Percentiles rank a stretch among this genome's conserved stretches.
phyloP scores from a whole-genome alignment of 805 yeast species.

The Cyberlindnera nakhonratchasimensis region DNA sequence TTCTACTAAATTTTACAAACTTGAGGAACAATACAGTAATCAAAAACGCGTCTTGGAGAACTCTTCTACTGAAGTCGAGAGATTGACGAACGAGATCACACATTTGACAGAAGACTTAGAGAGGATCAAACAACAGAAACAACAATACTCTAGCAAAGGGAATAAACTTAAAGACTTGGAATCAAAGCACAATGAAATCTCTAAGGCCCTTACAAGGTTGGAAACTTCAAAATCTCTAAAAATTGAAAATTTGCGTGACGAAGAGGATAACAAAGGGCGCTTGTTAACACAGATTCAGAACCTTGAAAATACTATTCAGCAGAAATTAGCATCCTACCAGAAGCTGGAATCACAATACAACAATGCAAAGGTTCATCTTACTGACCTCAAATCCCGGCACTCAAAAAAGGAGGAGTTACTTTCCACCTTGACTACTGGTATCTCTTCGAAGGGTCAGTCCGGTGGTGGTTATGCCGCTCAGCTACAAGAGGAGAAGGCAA shows the following conservation, averaged over 20 bases:
- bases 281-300: conserved; percentile 34
- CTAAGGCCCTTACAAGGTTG: conserved; percentile 65
- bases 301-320: conserved; percentile 32
- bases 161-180: conserved; percentile 60
- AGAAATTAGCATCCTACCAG: conserved; percentile 37
- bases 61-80: conserved; percentile 42
- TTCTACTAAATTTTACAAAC: conserved; percentile 39
- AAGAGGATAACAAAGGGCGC: conserved; percentile 34
- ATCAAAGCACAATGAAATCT: conserved; percentile 46
- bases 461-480: conserved; percentile 79
- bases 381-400: conserved; percentile 42
- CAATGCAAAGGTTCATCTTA: conserved; percentile 41
- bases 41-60: conserved; percentile 39
- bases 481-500: conserved; percentile 57
- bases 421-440: conserved; percentile 81
- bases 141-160: conserved; percentile 56
- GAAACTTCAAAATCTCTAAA: conserved; percentile 61
- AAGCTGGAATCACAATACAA: conserved; percentile 44
- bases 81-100: conserved; percentile 50
- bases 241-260: conserved; percentile 55
- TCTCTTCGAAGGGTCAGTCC: conserved; percentile 73
- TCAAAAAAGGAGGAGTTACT: conserved; percentile 71
- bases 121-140: conserved; percentile 48
- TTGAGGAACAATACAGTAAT: conserved; percentile 40
- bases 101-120: conserved; percentile 60